A percentile compares a stretch with the other conserved stretches of the same genome.
These are phyloP conservation scores for Pythium guiyangense DNA, from an alignment of 352 stramenopile genomes.

Conservation along the genomic window DNA sequence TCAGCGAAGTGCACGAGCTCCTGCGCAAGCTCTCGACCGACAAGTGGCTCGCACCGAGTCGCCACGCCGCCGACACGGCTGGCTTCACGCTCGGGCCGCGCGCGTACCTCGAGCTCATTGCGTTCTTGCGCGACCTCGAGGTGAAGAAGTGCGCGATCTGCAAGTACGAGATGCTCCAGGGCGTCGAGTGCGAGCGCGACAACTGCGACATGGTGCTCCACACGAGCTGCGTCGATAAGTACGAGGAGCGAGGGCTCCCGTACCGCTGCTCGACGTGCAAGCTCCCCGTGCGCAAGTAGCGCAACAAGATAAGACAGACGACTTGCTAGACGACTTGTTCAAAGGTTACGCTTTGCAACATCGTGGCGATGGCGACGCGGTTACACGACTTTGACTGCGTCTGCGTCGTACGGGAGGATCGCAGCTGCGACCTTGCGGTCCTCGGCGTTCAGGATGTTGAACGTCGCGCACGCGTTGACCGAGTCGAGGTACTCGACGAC, in stretches of 20 bases:
- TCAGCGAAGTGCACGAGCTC: conserved; percentile 61
- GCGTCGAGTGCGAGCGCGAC: conserved; percentile 25
- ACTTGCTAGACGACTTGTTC: background rate
- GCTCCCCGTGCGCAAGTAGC: conserved; percentile 23
- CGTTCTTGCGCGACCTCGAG: conserved; percentile 70
- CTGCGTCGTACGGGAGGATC: conserved; percentile 66
- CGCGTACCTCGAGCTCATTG: conserved; percentile 64
- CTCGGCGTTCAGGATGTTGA: conserved; percentile 91
- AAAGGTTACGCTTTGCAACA: too few relatives aligned
- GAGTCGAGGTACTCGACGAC: conserved; percentile 85
- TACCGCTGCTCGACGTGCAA: conserved; percentile 61
- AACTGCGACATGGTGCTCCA: conserved; percentile 47
- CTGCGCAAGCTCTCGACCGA: conserved; percentile 58
- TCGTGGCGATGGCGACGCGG: too few relatives aligned
- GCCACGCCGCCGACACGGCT: conserved; percentile 26
- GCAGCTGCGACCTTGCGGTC: conserved; percentile 76
- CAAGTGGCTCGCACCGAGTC: conserved; percentile 61
- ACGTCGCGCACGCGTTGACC: conserved; percentile 84
- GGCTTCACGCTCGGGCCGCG: conserved; percentile 62
- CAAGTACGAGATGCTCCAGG: conserved; percentile 70
- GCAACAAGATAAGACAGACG: background rate
- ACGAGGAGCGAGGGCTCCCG: conserved; percentile 45
- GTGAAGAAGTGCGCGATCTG: conserved; percentile 80
- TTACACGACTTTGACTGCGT: conserved; percentile 17
- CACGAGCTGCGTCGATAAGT: conserved; percentile 55